Percentiles rank a stretch among this genome's conserved stretches.
Evolutionary conservation across 495 filamentous ascomycete genomes (phyloP).

Genomic region (Parathielavia hyrcaniae): DNA sequence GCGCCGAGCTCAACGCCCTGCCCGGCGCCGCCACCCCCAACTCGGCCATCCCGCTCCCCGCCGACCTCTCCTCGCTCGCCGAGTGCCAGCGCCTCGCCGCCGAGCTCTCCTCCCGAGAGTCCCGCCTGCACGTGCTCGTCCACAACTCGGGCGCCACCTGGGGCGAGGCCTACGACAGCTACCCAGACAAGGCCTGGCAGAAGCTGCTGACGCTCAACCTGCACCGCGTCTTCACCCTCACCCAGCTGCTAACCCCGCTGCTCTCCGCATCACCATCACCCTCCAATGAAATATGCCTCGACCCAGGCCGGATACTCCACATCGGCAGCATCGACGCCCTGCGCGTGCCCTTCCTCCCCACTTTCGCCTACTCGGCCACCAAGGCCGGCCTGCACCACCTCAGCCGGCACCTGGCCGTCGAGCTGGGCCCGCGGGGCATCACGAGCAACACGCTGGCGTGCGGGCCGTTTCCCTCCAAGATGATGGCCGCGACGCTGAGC

Average conservation of each 20-base stretch:
- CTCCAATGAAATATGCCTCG: slow-evolving; percentile 29
- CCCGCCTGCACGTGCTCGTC: slow-evolving; percentile 64
- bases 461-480: slow-evolving; percentile 75
- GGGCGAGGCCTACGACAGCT: slow-evolving; percentile 63
- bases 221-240: slow-evolving; percentile 72
- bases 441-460: slow-evolving; percentile 57
- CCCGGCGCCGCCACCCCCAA: slow-evolving; percentile 7
- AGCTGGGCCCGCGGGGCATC: slow-evolving; percentile 63
- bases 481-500: slow-evolving; percentile 70
- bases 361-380: slow-evolving; percentile 66
- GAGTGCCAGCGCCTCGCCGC: slow-evolving; percentile 59
- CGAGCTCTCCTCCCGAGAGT: slow-evolving; percentile 55
- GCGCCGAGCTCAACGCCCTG: slow-evolving; percentile 27
- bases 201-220: slow-evolving; percentile 75
- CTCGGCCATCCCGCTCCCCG: slow-evolving; percentile 33
- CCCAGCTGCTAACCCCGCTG: slow-evolving; percentile 64
- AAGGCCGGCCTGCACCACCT: slow-evolving; percentile 76
- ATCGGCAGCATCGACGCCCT: slow-evolving; percentile 72
- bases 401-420: slow-evolving; percentile 60
- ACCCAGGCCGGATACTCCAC: slow-evolving; percentile 64
- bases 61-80: slow-evolving; percentile 33
- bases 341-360: slow-evolving; percentile 62
- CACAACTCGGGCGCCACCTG: slow-evolving; percentile 81
- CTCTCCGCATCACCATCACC: slow-evolving; percentile 48
- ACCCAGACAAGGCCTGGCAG: slow-evolving; percentile 66